Evolutionary conservation across 2,329 filamentous ascomycete genomes (phyloP).

Genomic region (Plenodomus lindquistii): DNA sequence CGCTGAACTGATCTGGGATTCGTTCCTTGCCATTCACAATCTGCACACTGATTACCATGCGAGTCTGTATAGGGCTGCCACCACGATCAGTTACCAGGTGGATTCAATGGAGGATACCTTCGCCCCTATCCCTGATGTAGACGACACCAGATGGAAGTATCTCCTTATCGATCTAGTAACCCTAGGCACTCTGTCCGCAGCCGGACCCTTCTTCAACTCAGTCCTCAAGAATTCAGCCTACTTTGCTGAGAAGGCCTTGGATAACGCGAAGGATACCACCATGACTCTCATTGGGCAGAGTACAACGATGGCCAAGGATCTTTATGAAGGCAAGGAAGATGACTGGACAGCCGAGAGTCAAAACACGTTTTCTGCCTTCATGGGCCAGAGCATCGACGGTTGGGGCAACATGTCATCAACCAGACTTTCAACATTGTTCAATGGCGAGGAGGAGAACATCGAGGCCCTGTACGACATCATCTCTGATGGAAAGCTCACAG

Average conservation of each 20-base stretch:
- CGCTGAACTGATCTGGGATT: too few species aligned
- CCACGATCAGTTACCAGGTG: too few species aligned
- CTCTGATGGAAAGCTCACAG: conserved; percentile 1
- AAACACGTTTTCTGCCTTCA: neutral
- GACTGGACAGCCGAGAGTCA: conserved; percentile 1
- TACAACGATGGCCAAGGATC: conserved; percentile 1
- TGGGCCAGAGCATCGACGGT: neutral
- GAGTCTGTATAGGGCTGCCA: too few species aligned
- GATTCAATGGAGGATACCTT: conserved; percentile 3
- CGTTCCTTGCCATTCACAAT: too few species aligned
- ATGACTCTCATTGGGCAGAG: neutral
- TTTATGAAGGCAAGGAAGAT: neutral
- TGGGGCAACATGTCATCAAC: neutral
- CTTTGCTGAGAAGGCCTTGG: neutral
- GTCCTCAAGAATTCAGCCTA: neutral
- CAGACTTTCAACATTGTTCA: neutral
- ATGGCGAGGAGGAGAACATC: neutral
- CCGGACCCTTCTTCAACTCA: conserved; percentile 1
- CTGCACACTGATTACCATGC: too few species aligned
- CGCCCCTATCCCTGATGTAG: conserved; percentile 2
- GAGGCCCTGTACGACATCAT: neutral
- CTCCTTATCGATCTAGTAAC: conserved; percentile 3
- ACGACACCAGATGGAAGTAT: neutral
- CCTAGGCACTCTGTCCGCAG: conserved; percentile 1
- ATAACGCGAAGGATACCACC: neutral